Conservation (phyloP, 495 filamentous ascomycete genomes). For the Neurospora hispaniola region DNA sequence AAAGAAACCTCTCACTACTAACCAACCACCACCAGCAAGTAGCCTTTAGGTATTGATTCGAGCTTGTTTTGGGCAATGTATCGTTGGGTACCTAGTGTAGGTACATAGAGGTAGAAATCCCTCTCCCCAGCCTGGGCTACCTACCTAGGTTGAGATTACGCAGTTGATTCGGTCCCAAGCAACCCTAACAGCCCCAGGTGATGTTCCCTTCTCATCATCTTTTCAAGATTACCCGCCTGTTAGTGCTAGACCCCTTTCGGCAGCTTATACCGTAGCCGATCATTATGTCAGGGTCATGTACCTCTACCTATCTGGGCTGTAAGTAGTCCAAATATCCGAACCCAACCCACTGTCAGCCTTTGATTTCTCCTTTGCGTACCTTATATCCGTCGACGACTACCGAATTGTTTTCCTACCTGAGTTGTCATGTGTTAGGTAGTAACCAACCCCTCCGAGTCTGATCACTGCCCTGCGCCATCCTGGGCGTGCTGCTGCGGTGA, state of each 20-base stretch:
- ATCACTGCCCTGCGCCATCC: not conserved
- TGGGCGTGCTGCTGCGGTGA: not conserved
- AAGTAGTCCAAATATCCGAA: not conserved
- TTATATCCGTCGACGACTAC: not conserved
- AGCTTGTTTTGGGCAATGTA: not conserved
- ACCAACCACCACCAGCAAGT: not conserved
- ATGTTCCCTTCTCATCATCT: not conserved
- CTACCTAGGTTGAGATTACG: not conserved
- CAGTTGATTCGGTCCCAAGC: not conserved
- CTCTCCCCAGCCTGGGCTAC: not conserved
- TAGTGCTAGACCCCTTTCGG: not conserved
- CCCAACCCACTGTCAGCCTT: not conserved
- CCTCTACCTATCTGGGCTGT: not conserved
- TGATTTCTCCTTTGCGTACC: not conserved
- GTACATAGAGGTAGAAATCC: not conserved
- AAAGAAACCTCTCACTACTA: not conserved
- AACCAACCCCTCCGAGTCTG: not conserved
- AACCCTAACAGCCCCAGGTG: no score
- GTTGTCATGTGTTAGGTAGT: not conserved
- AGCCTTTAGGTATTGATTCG: not conserved
- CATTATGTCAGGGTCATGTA: not conserved
- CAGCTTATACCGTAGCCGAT: not conserved
- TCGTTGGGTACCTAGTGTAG: not conserved
- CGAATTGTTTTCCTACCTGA: not conserved
- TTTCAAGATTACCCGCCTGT: not conserved